Evolutionary conservation across 2,329 filamentous ascomycete genomes (phyloP), one percentile per base, ranked within the genome.

Genomic region (Domatiomyces globalis): DNA sequence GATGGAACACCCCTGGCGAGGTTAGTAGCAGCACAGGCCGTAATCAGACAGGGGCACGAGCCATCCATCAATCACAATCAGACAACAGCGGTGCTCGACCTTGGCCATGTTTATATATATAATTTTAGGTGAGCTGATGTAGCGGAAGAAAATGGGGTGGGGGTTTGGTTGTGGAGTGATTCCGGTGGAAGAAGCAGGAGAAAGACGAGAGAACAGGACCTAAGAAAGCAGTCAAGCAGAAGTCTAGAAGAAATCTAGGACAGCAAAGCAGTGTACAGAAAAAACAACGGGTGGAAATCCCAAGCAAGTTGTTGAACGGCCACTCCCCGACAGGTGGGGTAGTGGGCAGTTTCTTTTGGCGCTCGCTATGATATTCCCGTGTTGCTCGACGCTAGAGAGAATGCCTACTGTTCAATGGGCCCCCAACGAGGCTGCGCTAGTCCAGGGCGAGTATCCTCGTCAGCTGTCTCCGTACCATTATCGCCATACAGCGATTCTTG

Each of bases 1-100:
- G 81, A 81, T 63, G 89, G 80, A 63, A 96, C 80, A 66, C 92
- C 92, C 33, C 33, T 39, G 33, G 4, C 2, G 33, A 39, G 33
- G 33, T 39, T 15, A 39, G 33, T 15, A 39, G 12, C 4, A 39
- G 12, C 2, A 15, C 33, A 15, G 33, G 15, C 10, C 1, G 4
- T 15, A 15, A 15, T 10, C 9, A 39, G 12, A 39, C 8, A 33
- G 29, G 29, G 33, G 33, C 12, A 39, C 33, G 10, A 39, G 15
- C 92, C 92, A 98, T 66, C 92, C 92, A 74, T 98, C 92, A 76
- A 98, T 98, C 72, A 96, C 92, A 79, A 98, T 84, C 63, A 86
- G 73, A 58, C 80, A 81, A 58, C 77, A 76, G 69, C 84, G 85
- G 56, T 85, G 79, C 65, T 84, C 77, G 65, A 83, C 79, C 64